A percentile compares a stretch with the other conserved stretches of the same genome.
Evolutionary conservation across 2,329 filamentous ascomycete species (phyloP).

Genomic region (Claviceps sp.): DNA sequence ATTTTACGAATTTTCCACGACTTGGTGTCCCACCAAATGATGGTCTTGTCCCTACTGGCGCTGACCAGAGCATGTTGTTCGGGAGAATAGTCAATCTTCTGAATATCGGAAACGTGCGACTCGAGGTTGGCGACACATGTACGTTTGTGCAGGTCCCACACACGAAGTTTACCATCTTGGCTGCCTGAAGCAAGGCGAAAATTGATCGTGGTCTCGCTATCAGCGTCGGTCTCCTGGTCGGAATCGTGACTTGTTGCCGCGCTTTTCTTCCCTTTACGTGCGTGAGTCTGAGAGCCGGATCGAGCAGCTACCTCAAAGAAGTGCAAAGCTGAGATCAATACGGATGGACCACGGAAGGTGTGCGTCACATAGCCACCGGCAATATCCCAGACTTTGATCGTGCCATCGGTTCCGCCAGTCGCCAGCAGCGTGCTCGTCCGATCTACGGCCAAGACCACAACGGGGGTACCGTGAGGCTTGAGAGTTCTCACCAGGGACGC

Average conservation of each 20-base stretch:
- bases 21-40: conserved; percentile 78
- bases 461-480: conserved; percentile 82
- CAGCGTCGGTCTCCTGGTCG: conserved; percentile 28
- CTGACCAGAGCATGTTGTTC: conserved; percentile 66
- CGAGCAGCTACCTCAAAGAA: conserved; percentile 67
- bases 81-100: conserved; percentile 67
- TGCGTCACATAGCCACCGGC: conserved; percentile 82
- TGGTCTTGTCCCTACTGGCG: conserved; percentile 81
- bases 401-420: conserved; percentile 84
- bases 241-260: conserved; percentile 19
- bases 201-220: conserved; percentile 30
- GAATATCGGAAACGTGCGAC: conserved; percentile 91
- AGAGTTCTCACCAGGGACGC: conserved; percentile 62
- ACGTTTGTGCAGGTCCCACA: conserved; percentile 85
- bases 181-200: conserved; percentile 82
- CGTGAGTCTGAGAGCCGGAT: conserved; percentile 15
- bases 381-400: conserved; percentile 96
- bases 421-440: conserved; percentile 78
- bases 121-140: conserved; percentile 66
- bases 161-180: conserved; percentile 81
- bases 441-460: conserved; percentile 76
- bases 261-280: conserved; percentile 23
- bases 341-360: conserved; percentile 85
- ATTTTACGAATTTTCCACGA: conserved; percentile 76
- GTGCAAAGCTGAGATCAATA: conserved; percentile 76